Evolutionary conservation across 805 yeast genomes (phyloP), one percentile per base, ranked within the genome.

Genomic region (Saccharomycopsis javanensis): DNA sequence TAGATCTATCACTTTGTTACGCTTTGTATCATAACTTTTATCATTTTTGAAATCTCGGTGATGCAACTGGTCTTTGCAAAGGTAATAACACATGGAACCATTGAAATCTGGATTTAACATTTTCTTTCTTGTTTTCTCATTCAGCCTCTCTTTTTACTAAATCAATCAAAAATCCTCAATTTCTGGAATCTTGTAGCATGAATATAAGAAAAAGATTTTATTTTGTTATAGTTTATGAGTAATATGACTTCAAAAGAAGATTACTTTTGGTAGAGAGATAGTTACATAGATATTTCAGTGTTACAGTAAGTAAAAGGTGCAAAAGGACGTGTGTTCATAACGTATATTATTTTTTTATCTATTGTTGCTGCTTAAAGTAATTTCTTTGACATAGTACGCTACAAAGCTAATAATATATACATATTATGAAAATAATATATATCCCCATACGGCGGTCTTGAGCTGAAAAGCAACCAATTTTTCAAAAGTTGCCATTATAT

Each of bases 11-110:
- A 30, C n/a, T n/a, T 10, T 5, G 18, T 27, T 20, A 10, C n/a
- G 30, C 8, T 5, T 5, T 5, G 25, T 1, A 13, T 28, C 11
- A 1, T 31, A 8, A 15, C 2, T 4, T 6, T 42, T 23, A 30
- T 45, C 13, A 5, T 33, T 25, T 4, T 35, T 55, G 18, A 20
- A 20, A 18, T 58, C 56, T 11, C 27, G 37, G 16, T 33, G 52
- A 6, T 18, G 6, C 18, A 57, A 10, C n/a, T 57, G 42, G 33
- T 37, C 48, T 7, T 20, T 42, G 28, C 55, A 53, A 50, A 53
- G 35, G 20, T 34, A 31, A n/a, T 50, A 31, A 28, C 23, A 27
- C 37, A 28, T 50, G 31, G 51, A 48, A 28, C 35, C 11, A 15
- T 30, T 30, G 35, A 27, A 28, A 48, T 23, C 28, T 27, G 51